These are phyloP conservation scores for Zopfochytrium polystomum DNA, from an alignment of 371 early-diverging fungal species.

Conservation along the genomic window DNA sequence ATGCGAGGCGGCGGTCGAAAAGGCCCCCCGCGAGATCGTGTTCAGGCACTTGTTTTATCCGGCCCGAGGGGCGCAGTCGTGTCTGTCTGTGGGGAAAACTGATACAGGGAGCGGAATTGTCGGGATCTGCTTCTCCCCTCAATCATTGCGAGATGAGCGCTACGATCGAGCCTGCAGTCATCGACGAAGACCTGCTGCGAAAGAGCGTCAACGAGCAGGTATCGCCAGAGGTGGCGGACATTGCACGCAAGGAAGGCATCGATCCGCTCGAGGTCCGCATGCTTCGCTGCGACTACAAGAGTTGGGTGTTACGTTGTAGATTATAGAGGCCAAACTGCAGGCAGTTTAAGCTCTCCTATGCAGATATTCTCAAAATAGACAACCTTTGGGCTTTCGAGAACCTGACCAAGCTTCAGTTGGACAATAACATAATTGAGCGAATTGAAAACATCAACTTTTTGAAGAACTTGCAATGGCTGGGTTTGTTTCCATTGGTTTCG, in stretches of 20 bases:
- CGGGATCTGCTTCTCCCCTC: no score
- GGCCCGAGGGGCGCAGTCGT: no score
- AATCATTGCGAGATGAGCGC: no score
- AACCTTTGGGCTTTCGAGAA: conserved; percentile 54
- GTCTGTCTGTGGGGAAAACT: no score
- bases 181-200: conserved; percentile 51
- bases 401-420: conserved; percentile 55
- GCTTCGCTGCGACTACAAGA: conserved; percentile 57
- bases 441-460: conserved; percentile 54
- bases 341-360: not conserved
- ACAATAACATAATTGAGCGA: conserved; percentile 60
- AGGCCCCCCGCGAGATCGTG: no score
- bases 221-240: conserved; percentile 47
- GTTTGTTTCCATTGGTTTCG: conserved; percentile 18
- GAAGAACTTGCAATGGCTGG: conserved; percentile 54
- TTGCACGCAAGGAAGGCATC: conserved; percentile 50
- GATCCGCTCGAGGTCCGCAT: conserved; percentile 42
- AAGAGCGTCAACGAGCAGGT: conserved; percentile 52
- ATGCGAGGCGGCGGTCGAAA: no score
- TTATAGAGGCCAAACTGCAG: not conserved
- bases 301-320: conserved; percentile 25
- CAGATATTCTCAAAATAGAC: conserved; percentile 58
- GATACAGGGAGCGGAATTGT: no score
- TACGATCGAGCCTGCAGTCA: conserved; percentile 53
- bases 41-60: no score